Base-by-base conservation (phyloP, 2,329 filamentous ascomycete species). In the Drechslera avenae region DNA sequence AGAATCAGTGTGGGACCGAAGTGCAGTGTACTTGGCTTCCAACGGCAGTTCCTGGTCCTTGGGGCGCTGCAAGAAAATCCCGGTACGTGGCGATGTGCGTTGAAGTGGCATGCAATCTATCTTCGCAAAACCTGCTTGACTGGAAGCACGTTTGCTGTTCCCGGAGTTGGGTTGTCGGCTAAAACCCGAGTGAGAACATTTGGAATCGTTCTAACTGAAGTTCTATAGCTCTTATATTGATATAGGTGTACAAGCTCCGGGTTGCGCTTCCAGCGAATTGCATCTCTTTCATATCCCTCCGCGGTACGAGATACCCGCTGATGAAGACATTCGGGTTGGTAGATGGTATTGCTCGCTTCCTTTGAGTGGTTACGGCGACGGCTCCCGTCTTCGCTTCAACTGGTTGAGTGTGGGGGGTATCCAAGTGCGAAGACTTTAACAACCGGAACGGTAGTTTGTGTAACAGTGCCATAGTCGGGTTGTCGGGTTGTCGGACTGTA, bases 101-200 rank as follows among this genome's bases (percentile, higher is more conserved):
- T 34, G 18, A 17, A 12, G 21, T 35, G 12, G 4, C 13, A 23
- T 40, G 23, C 17, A 50, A 47, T 48, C 12, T 23, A 41, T 21
- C 12, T 9, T 50, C 42, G 46, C 50, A 37, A 33, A 40, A 40
- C 17, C 44, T 56, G 23, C 39, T 23, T 10, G 10, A 33, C 6
- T 21, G 28, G 9, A 23, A 23, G 21, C 5, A 8, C 21, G 21
- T 23, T 23, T 8, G 43, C 14, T 28, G 26, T 26, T 41, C 26
- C 10, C 31, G 18, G 30, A 36, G 32, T 41, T 31, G 34, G 31
- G 17, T 33, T 23, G 32, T 46, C 26, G 35, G 10, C 23, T 30
- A 17, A 17, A 26, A 13, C 18, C 31, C n/a, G 31, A 41, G 21
- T 17, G n/a, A 14, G 21, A 50, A 26, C 12, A 31, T 46, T 31